A percentile compares a stretch with the other conserved stretches of the same genome.
Evolutionary conservation across 352 stramenopile genomes (phyloP).

Genomic region (Globisporangium mamillatum): DNA sequence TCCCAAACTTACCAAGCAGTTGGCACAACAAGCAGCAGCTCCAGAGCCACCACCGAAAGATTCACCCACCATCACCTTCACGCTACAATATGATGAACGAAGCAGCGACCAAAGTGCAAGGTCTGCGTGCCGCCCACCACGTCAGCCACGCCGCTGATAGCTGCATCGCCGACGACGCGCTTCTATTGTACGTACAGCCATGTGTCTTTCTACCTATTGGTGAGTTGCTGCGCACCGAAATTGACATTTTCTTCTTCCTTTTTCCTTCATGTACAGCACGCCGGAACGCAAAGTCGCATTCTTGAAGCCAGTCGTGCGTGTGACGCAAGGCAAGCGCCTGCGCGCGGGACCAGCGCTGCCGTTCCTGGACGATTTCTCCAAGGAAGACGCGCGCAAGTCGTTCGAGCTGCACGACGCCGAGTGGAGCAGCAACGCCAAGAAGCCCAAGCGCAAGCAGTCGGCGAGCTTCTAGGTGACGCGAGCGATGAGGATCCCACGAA

Average conservation of each 20-base stretch:
- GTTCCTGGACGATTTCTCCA: constrained; percentile 32
- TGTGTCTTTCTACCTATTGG: background rate
- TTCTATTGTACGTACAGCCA: constrained; percentile 5
- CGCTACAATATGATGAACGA: constrained; percentile 4
- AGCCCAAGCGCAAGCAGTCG: constrained; percentile 23
- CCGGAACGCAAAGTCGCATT: constrained; percentile 20
- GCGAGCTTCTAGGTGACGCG: constrained; percentile 17
- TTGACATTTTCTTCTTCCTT: constrained; percentile 4
- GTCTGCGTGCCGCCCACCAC: background rate
- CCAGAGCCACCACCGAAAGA: background rate
- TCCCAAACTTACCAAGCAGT: background rate
- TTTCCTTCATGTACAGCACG: constrained; percentile 3
- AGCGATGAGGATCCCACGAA: background rate
- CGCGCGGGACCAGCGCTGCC: constrained; percentile 25
- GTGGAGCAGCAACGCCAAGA: constrained; percentile 20
- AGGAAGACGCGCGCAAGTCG: constrained; percentile 20
- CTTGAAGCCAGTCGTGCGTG: constrained; percentile 11
- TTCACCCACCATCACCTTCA: background rate
- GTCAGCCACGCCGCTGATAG: background rate
- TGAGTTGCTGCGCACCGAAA: background rate
- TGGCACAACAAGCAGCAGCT: background rate
- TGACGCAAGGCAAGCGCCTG: constrained; percentile 14
- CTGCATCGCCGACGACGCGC: constrained; percentile 1
- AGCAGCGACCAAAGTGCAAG: constrained; percentile 1
- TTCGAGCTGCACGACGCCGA: constrained; percentile 18